Evolutionary conservation across 1,284 basidiomycete genomes (phyloP).

Genomic region (Rhodofomes roseus): DNA sequence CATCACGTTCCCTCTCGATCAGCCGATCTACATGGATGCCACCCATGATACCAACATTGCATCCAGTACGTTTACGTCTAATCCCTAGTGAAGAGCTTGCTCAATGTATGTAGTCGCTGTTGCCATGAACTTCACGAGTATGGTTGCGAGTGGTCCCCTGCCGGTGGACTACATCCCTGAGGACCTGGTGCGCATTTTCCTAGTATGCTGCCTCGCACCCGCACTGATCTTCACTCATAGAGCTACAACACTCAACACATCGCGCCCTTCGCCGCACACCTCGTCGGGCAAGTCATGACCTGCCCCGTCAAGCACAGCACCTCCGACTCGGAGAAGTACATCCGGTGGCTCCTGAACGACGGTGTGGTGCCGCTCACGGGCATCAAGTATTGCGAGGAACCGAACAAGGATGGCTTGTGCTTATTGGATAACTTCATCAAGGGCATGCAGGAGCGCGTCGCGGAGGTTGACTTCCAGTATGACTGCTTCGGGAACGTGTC

Average conservation of each 20-base stretch:
- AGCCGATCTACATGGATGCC: constrained; percentile 56
- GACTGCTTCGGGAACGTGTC: background rate
- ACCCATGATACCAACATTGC: constrained; percentile 46
- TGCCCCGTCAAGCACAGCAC: constrained; percentile 32
- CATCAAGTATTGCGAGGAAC: background rate
- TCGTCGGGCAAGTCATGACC: constrained; percentile 60
- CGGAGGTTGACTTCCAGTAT: constrained; percentile 1
- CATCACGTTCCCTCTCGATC: constrained; percentile 57
- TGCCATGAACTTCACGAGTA: constrained; percentile 59
- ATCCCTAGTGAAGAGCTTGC: background rate
- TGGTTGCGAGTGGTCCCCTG: constrained; percentile 50
- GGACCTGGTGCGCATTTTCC: constrained; percentile 35
- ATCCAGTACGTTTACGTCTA: constrained; percentile 28
- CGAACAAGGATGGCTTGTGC: constrained; percentile 10
- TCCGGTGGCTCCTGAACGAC: constrained; percentile 55
- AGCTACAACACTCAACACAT: constrained; percentile 44
- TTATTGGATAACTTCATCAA: constrained; percentile 14
- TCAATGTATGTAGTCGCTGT: constrained; percentile 38
- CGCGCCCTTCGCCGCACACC: constrained; percentile 51
- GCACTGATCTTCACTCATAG: constrained; percentile 19
- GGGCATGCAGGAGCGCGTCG: constrained; percentile 2
- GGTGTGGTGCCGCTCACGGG: constrained; percentile 56
- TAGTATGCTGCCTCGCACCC: background rate
- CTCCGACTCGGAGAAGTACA: constrained; percentile 32
- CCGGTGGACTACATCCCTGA: constrained; percentile 56